A percentile compares a stretch with the other conserved stretches of the same genome.
Evolutionary conservation across 2,329 filamentous ascomycete genomes (phyloP).

Genomic region (Pseudogymnoascus sp.): DNA sequence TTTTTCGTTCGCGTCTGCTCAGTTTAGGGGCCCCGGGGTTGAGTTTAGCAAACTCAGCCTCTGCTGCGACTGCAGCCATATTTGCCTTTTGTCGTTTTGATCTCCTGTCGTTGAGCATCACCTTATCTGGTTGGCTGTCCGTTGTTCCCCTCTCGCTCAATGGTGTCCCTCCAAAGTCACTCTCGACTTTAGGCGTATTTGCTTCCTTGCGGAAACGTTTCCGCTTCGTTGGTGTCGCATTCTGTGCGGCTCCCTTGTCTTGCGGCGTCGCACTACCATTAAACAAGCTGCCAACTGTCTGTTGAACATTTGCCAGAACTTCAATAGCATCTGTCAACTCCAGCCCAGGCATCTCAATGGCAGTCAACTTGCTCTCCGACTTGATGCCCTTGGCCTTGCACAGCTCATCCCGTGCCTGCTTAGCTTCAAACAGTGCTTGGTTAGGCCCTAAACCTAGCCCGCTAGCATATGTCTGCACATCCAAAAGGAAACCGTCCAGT

Average conservation of each 20-base stretch:
- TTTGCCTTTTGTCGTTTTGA: background rate
- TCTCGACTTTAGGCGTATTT: background rate
- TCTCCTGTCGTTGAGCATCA: background rate
- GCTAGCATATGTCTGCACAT: background rate
- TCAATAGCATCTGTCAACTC: background rate
- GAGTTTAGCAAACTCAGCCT: background rate
- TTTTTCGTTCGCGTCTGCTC: background rate
- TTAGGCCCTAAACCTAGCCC: background rate
- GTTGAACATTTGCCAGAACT: background rate
- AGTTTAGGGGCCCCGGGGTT: background rate
- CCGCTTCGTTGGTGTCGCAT: background rate
- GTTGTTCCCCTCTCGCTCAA: background rate
- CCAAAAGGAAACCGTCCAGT: background rate
- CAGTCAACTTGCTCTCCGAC: background rate
- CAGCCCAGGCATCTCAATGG: background rate
- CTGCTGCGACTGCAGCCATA: background rate
- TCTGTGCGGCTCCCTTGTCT: background rate
- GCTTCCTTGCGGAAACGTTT: background rate
- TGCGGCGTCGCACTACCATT: background rate
- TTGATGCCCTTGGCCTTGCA: background rate
- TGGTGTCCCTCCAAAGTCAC: background rate
- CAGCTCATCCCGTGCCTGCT: background rate
- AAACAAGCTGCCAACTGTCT: background rate
- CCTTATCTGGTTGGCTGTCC: background rate
- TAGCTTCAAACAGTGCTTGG: slow-evolving; percentile 5